Conservation (phyloP, 768 basidiomycete species). For the Multifurca ochricompacta region DNA sequence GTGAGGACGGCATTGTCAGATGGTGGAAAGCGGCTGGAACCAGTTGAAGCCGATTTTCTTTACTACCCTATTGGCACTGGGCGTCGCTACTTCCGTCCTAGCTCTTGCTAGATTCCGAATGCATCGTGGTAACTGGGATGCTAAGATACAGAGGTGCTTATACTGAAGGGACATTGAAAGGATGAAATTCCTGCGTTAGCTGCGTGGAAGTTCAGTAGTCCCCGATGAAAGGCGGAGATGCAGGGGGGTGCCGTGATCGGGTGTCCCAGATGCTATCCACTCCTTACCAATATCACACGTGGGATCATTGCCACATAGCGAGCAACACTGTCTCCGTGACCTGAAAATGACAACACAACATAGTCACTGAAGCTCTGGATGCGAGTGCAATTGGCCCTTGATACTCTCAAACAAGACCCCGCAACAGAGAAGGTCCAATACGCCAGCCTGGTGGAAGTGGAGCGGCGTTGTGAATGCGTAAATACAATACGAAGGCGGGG, state of each 20-base stretch:
- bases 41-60: slow-evolving; percentile 22
- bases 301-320: background rate
- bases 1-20: slow-evolving; percentile 63
- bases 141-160: background rate
- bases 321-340: background rate
- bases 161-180: background rate
- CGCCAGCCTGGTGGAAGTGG: background rate
- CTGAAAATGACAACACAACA: background rate
- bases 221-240: background rate
- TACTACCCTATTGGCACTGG: background rate
- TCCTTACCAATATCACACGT: background rate
- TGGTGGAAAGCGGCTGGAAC: slow-evolving; percentile 75
- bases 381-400: background rate
- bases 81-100: background rate
- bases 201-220: background rate
- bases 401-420: background rate
- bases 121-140: background rate
- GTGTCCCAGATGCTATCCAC: background rate
- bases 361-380: too few relatives aligned
- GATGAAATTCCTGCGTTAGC: background rate
- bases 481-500: background rate
- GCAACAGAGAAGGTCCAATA: background rate
- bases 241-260: background rate
- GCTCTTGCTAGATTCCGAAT: background rate
- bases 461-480: background rate